Conservation (phyloP, 148 eudicot genomes). For the Fagopyrum tataricum region DNA sequence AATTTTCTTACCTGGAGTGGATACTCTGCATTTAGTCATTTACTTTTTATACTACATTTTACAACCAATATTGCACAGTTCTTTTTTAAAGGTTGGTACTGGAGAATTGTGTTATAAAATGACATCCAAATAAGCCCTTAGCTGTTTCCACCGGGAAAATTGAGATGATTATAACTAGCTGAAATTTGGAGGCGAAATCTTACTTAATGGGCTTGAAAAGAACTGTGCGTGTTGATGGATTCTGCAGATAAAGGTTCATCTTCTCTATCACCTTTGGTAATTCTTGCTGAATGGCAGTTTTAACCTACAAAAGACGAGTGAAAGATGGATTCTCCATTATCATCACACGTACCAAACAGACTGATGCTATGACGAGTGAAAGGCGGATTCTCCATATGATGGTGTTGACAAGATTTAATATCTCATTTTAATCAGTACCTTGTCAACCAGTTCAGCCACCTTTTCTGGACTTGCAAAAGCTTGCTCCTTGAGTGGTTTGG, state of each 20-base stretch:
- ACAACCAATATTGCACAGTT: too few species aligned
- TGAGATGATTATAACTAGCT: neutral
- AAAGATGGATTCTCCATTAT: neutral
- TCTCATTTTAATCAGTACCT: slow-evolving; percentile 33
- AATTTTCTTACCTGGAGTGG: too few species aligned
- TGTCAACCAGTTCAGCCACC: slow-evolving; percentile 77
- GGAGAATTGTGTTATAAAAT: too few species aligned
- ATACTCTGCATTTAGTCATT: too few species aligned
- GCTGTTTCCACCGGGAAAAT: neutral
- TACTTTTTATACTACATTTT: too few species aligned
- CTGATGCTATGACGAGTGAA: neutral
- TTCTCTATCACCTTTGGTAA: slow-evolving; percentile 68
- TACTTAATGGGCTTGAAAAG: slow-evolving; percentile 97
- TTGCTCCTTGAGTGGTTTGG: slow-evolving; percentile 88
- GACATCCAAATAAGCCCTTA: too few species aligned
- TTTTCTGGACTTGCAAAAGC: slow-evolving; percentile 92
- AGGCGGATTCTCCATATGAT: neutral
- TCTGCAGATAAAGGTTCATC: slow-evolving; percentile 93
- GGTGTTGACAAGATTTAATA: neutral
- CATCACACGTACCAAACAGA: neutral
- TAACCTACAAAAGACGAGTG: slow-evolving; percentile 43
- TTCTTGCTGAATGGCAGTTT: slow-evolving; percentile 63
- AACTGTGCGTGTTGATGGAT: slow-evolving; percentile 81
- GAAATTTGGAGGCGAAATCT: slow-evolving; percentile 19
- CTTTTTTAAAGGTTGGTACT: too few species aligned